Conservation (phyloP, 2,329 filamentous ascomycete genomes). For the Ophiocordyceps camponoti-leonardi region DNA sequence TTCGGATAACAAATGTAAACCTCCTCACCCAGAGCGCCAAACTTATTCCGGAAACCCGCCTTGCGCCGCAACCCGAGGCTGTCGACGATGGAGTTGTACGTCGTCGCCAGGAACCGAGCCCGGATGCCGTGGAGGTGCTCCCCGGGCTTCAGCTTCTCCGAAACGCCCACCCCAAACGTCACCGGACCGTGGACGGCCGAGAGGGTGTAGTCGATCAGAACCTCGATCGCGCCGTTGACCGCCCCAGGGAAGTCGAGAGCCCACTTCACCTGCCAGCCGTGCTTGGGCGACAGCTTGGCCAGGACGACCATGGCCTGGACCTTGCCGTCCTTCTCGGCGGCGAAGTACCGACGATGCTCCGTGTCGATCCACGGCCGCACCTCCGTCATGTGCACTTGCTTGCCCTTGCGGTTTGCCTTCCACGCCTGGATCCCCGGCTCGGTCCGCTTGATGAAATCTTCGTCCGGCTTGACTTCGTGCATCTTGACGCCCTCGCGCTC, state of each 20-base stretch:
- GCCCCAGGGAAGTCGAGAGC: conserved; percentile 82
- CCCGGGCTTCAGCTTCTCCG: conserved; percentile 55
- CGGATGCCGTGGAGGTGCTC: conserved; percentile 68
- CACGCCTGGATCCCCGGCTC: conserved; percentile 63
- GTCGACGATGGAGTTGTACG: conserved; percentile 67
- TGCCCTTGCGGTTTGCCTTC: conserved; percentile 63
- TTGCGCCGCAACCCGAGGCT: conserved; percentile 72
- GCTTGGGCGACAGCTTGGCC: conserved; percentile 59
- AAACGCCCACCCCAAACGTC: conserved; percentile 78
- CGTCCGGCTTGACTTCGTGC: conserved; percentile 50
- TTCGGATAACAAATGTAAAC: conserved; percentile 84
- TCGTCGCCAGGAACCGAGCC: conserved; percentile 65
- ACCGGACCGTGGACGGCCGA: conserved; percentile 35
- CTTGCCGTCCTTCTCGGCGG: conserved; percentile 56
- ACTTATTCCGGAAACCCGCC: conserved; percentile 79
- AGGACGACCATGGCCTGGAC: conserved; percentile 68
- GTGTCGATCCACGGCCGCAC: conserved; percentile 77
- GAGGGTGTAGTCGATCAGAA: conserved; percentile 58
- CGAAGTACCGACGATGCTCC: conserved; percentile 72
- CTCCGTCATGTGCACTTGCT: conserved; percentile 78
- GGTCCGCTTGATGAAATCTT: conserved; percentile 51
- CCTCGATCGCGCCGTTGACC: conserved; percentile 76
- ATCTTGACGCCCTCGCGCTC: conserved; percentile 76
- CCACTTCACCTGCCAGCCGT: conserved; percentile 93
- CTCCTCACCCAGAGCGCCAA: conserved; percentile 68